Evolutionary conservation across 2,329 filamentous ascomycete genomes (phyloP), one percentile per base, ranked within the genome.

Genomic region (Colletotrichum falcatum): DNA sequence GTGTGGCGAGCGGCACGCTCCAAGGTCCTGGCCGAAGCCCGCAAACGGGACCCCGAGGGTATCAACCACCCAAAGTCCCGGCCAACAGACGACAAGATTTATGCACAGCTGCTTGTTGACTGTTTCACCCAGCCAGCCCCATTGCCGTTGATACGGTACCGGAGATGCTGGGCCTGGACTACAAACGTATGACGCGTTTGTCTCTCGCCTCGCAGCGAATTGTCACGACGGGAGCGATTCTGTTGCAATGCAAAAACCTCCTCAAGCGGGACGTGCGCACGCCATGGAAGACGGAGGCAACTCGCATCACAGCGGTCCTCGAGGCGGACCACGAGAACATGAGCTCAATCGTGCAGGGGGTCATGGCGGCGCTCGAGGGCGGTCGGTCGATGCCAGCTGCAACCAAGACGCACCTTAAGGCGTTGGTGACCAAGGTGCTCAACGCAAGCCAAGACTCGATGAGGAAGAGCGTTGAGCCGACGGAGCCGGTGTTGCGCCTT

Each of bases 231-330:
- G 92, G 91, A 1, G 91, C 92, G 0, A 91, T 95, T 58, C 83
- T 95, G 35, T 82, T 95, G 18, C 94, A 94, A 61, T 92, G 91
- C 79, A 96, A 96, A 83, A 95, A 94, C 74, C 84, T 95, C 9
- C 86, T 96, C 39, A 95, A 94, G 81, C 89, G 93, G 20, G 93
- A 95, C 76, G 92, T 94, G 4, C 89, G 93, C 54, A 88, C 88
- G 16, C 89, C 91, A 26, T 96, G 93, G 93, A 93, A 91, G 79
- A 88, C 85, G 30, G 91, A 95, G 79, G 91, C 92, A 0, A 83
- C 85, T 3, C 89, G 92, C n/a, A 88, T 95, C 73, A 89, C 92
- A 83, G 82, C 88, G 1, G 88, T 93, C 0, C 86, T 95, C 14
- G 90, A 92, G 73, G 87, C 84, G 18, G 81, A 85, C 42, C 79